Evolutionary conservation across 495 filamentous ascomycete genomes (phyloP).

Genomic region (Lasiosphaeriaceae sp.): DNA sequence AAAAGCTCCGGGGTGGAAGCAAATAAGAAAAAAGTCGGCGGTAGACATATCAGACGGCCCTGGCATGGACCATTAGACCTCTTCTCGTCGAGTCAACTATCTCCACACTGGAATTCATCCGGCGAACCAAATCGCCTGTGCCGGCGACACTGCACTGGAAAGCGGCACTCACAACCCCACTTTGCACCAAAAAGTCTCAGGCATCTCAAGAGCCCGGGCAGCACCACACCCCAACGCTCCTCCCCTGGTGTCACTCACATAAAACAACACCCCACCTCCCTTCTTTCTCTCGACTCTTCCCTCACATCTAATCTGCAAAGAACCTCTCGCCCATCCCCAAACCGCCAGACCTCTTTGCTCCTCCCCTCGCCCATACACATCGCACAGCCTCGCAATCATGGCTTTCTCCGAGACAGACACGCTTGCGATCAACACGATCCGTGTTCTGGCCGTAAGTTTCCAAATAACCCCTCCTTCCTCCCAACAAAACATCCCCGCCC

Average conservation of each 20-base stretch:
- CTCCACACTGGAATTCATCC: slow-evolving; percentile 29
- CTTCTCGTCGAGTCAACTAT: slow-evolving; percentile 12
- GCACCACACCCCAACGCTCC: slow-evolving; percentile 15
- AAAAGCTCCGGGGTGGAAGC: background rate
- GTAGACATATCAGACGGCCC: slow-evolving; percentile 1
- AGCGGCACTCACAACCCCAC: slow-evolving; percentile 19
- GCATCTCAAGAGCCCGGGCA: slow-evolving; percentile 16
- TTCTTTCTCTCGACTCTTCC: slow-evolving; percentile 23
- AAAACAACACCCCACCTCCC: slow-evolving; percentile 33
- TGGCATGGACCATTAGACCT: background rate
- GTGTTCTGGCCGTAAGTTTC: slow-evolving; percentile 80
- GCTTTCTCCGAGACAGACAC: slow-evolving; percentile 79
- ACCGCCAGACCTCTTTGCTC: slow-evolving; percentile 16
- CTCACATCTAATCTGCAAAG: slow-evolving; percentile 22
- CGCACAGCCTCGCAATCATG: slow-evolving; percentile 61
- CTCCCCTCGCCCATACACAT: slow-evolving; percentile 13
- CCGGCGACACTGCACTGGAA: slow-evolving; percentile 7
- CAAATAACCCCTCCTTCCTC: slow-evolving; percentile 16
- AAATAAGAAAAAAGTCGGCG: slow-evolving; percentile 13
- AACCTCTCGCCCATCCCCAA: slow-evolving; percentile 18
- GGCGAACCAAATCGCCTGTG: slow-evolving; percentile 27
- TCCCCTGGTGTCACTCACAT: slow-evolving; percentile 17
- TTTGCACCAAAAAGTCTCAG: slow-evolving; percentile 16
- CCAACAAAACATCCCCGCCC: slow-evolving; percentile 37
- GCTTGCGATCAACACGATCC: slow-evolving; percentile 96